Percentiles rank a stretch among this genome's conserved stretches.
Conservation (phyloP, 208 protist genomes). For the Porcisia hertigi region DNA sequence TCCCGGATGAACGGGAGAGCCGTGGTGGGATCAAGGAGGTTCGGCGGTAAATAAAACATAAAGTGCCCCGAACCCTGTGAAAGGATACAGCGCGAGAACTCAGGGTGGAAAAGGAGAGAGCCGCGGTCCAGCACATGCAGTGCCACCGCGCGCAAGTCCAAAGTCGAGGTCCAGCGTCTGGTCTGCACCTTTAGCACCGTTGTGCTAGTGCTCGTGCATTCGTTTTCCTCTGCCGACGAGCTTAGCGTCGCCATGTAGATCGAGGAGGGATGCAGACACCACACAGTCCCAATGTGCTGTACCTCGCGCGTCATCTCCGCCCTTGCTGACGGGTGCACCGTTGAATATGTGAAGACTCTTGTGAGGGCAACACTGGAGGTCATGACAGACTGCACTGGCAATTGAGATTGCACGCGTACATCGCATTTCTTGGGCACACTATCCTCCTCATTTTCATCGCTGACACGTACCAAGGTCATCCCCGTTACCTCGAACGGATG, state of each 20-base stretch:
- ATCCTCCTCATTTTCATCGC: not conserved
- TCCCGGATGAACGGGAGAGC: constrained; percentile 18
- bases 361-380: not conserved
- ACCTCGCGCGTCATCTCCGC: not conserved
- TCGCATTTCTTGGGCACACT: not conserved
- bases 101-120: constrained; percentile 33
- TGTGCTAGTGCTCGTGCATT: not conserved
- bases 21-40: constrained; percentile 14
- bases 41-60: constrained; percentile 33
- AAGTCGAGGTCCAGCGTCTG: not conserved
- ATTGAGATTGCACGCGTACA: constrained; percentile 1
- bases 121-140: constrained; percentile 19
- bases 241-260: constrained; percentile 17
- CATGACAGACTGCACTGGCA: constrained; percentile 3
- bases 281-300: constrained; percentile 28
- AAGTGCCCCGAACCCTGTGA: constrained; percentile 30
- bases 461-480: not conserved
- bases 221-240: not conserved
- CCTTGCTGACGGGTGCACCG: not conserved
- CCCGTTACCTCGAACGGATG: constrained; percentile 9
- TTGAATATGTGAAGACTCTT: not conserved
- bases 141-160: constrained; percentile 6
- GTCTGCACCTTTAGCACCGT: constrained; percentile 7
- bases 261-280: constrained; percentile 30
- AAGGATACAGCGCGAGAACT: constrained; percentile 51